Conservation (phyloP, 1,284 basidiomycete genomes). For the Fomitiporia mediterranea region DNA sequence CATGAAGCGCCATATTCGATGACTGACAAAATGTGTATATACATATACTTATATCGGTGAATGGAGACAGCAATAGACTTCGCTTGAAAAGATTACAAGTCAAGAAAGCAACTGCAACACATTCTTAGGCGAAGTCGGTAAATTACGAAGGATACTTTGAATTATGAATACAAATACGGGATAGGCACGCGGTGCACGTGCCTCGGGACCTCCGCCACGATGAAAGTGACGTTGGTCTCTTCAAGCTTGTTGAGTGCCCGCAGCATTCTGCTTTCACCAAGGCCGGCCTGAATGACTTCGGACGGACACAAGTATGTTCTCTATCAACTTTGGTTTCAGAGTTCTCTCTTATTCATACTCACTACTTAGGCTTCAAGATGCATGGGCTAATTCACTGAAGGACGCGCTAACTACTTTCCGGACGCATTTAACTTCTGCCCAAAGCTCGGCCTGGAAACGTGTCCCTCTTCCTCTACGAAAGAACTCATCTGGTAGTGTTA, state of each 20-base stretch:
- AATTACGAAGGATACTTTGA: no score
- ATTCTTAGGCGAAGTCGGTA: no score
- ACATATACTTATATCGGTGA: no score
- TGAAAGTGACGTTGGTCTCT: neutral
- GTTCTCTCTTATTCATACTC: neutral
- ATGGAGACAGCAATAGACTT: no score
- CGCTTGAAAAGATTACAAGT: no score
- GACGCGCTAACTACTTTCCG: conserved; percentile 69
- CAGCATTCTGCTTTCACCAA: neutral
- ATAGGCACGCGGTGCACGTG: neutral
- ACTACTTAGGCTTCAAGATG: conserved; percentile 55
- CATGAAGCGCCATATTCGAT: no score
- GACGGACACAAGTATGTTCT: conserved; percentile 16
- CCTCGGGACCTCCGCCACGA: neutral
- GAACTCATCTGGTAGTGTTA: conserved; percentile 35
- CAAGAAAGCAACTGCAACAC: no score
- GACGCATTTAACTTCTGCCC: conserved; percentile 58
- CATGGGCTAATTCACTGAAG: conserved; percentile 68
- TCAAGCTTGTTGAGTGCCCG: neutral
- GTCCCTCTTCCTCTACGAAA: conserved; percentile 44
- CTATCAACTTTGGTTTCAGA: neutral
- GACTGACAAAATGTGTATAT: no score
- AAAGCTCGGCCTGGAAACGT: conserved; percentile 67
- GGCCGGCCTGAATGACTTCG: conserved; percentile 15
- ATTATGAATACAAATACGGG: neutral